phyloP scores from a whole-genome alignment of 441 rosid species.

The Rhodomyrtus psidioides region DNA sequence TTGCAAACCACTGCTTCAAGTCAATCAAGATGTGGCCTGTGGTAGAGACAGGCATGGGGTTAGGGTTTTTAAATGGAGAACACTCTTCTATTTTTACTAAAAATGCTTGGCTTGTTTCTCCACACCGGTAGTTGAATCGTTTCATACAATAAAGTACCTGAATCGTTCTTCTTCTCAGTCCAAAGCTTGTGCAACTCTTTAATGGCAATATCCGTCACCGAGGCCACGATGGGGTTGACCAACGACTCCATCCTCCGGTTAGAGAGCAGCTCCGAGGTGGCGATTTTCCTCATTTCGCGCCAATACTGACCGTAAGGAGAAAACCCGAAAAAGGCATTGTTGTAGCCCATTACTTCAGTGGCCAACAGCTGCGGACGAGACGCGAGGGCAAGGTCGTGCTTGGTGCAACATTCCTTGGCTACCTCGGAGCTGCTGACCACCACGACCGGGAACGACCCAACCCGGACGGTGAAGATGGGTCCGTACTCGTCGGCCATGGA shows the following conservation, averaged over 20 bases:
- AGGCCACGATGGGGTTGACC: slow-evolving; percentile 10
- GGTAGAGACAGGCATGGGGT: background rate
- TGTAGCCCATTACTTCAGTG: slow-evolving; percentile 18
- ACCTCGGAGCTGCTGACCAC: slow-evolving; percentile 25
- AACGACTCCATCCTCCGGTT: slow-evolving; percentile 15
- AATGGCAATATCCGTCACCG: background rate
- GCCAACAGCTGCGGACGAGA: slow-evolving; percentile 22
- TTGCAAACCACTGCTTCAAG: background rate
- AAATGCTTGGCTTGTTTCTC: background rate
- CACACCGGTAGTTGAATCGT: background rate
- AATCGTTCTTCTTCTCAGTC: background rate
- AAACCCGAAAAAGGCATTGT: slow-evolving; percentile 21
- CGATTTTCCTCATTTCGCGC: slow-evolving; percentile 34
- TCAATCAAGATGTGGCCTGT: background rate
- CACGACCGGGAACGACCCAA: slow-evolving; percentile 26
- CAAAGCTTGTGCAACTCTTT: slow-evolving; percentile 16
- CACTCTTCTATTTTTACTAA: background rate
- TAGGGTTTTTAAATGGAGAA: background rate
- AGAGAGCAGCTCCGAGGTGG: slow-evolving; percentile 33
- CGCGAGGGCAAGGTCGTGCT: slow-evolving; percentile 24
- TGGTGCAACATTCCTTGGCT: slow-evolving; percentile 33
- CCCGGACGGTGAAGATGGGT: slow-evolving; percentile 30
- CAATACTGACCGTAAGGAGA: slow-evolving; percentile 30
- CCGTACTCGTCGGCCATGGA: slow-evolving; percentile 30
- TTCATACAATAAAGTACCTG: background rate